phyloP scores from a whole-genome alignment of 352 stramenopile species.

The Phytopythium sindhum region DNA sequence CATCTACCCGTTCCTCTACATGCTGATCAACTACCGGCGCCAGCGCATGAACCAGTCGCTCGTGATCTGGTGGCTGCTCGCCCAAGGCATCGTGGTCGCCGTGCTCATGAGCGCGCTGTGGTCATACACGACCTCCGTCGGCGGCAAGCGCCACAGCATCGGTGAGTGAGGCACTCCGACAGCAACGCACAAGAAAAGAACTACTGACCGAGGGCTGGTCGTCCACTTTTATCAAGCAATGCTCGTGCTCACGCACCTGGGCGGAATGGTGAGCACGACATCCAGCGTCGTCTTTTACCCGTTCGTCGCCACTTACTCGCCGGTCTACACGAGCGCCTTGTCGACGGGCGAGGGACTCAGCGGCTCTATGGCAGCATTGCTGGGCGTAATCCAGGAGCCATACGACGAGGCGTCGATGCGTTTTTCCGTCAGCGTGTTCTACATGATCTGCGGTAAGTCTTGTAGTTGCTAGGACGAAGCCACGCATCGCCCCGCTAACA shows the following conservation, averaged over 20 bases:
- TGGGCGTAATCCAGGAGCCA: slow-evolving; percentile 58
- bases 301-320: slow-evolving; percentile 59
- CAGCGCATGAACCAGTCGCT: slow-evolving; percentile 37
- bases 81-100: slow-evolving; percentile 39
- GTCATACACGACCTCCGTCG: slow-evolving; percentile 43
- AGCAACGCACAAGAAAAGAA: background rate
- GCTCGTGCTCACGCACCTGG: slow-evolving; percentile 57
- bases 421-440: slow-evolving; percentile 63
- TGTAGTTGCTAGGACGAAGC: background rate
- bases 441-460: slow-evolving; percentile 49
- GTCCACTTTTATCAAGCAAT: slow-evolving; percentile 32
- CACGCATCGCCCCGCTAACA: background rate
- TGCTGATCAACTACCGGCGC: slow-evolving; percentile 44
- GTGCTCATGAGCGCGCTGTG: slow-evolving; percentile 59
- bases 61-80: slow-evolving; percentile 58
- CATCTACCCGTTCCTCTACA: slow-evolving; percentile 68
- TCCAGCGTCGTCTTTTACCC: slow-evolving; percentile 75
- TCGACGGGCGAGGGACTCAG: slow-evolving; percentile 66
- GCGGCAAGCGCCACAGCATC: slow-evolving; percentile 47
- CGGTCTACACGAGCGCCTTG: slow-evolving; percentile 60
- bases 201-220: background rate
- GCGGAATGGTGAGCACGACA: slow-evolving; percentile 64
- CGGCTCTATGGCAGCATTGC: slow-evolving; percentile 49
- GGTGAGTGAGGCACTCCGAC: slow-evolving; percentile 12
- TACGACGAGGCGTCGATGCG: slow-evolving; percentile 33